Evolutionary conservation across 2,329 filamentous ascomycete species (phyloP).

Genomic region (Aspergillus tanneri): DNA sequence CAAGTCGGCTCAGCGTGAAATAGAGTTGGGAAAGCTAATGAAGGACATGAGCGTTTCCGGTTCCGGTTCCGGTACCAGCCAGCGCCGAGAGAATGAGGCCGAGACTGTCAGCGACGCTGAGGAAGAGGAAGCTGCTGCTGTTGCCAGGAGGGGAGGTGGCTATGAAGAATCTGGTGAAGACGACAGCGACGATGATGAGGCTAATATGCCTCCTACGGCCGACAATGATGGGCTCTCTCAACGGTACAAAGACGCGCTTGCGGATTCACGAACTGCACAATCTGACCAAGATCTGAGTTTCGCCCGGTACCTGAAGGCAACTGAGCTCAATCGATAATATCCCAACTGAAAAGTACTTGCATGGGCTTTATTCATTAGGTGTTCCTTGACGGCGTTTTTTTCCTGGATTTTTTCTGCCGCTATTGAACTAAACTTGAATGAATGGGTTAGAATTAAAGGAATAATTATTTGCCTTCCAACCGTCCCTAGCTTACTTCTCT

Average conservation of each 20-base stretch:
- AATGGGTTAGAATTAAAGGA: constrained; percentile 5
- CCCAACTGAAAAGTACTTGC: background rate
- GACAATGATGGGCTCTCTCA: constrained; percentile 67
- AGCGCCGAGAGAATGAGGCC: constrained; percentile 28
- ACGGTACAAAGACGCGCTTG: constrained; percentile 74
- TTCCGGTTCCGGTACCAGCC: constrained; percentile 33
- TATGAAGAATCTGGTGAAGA: constrained; percentile 51
- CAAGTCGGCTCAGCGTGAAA: constrained; percentile 69
- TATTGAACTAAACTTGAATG: background rate
- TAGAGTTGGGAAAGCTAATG: constrained; percentile 91
- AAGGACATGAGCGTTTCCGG: constrained; percentile 74
- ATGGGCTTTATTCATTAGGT: background rate
- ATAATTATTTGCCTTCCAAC: too few relatives aligned
- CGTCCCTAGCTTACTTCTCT: too few relatives aligned
- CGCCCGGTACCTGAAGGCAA: constrained; percentile 48
- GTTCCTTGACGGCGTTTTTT: background rate
- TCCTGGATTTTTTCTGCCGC: background rate
- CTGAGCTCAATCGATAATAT: constrained; percentile 33
- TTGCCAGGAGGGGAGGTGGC: constrained; percentile 31
- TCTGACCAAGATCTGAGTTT: constrained; percentile 53
- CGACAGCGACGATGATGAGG: constrained; percentile 56
- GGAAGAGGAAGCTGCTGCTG: constrained; percentile 39
- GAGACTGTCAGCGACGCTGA: constrained; percentile 52
- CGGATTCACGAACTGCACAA: constrained; percentile 47
- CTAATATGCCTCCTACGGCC: constrained; percentile 58